Evolutionary conservation across 768 basidiomycete genomes (phyloP).

Genomic region (Kwoniella newhampshirensis): DNA sequence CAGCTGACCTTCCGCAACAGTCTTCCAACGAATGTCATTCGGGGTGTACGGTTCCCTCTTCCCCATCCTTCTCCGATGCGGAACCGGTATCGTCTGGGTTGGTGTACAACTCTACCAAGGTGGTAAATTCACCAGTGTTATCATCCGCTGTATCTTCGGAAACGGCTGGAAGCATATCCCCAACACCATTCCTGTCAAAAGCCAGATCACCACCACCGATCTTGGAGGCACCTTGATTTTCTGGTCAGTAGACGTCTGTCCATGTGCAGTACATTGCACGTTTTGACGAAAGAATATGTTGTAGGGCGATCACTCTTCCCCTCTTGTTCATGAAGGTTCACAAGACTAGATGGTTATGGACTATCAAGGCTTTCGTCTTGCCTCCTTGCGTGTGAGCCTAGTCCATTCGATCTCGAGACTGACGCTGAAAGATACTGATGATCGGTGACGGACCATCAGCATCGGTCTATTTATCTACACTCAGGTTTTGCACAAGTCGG

Average conservation of each 20-base stretch:
- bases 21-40: no score
- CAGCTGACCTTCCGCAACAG: no score
- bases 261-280: background rate
- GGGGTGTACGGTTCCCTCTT: no score
- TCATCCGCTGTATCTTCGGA: no score
- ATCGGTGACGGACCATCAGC: background rate
- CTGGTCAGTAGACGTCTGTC: background rate
- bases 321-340: conserved; percentile 20
- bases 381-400: conserved; percentile 10
- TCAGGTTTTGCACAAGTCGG: conserved; percentile 7
- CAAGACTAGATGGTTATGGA: conserved; percentile 23
- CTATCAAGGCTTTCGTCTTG: conserved; percentile 15
- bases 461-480: conserved; percentile 20
- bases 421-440: background rate
- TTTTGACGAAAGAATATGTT: background rate
- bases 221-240: background rate
- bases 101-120: background rate
- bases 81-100: background rate
- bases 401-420: no score
- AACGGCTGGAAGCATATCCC: no score
- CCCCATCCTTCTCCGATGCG: background rate
- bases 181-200: no score
- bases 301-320: conserved; percentile 14
- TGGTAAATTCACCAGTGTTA: conserved; percentile 1
- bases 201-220: background rate